Base-by-base conservation (phyloP, 2,329 filamentous ascomycete genomes). In the Ophiostoma sp. region DNA sequence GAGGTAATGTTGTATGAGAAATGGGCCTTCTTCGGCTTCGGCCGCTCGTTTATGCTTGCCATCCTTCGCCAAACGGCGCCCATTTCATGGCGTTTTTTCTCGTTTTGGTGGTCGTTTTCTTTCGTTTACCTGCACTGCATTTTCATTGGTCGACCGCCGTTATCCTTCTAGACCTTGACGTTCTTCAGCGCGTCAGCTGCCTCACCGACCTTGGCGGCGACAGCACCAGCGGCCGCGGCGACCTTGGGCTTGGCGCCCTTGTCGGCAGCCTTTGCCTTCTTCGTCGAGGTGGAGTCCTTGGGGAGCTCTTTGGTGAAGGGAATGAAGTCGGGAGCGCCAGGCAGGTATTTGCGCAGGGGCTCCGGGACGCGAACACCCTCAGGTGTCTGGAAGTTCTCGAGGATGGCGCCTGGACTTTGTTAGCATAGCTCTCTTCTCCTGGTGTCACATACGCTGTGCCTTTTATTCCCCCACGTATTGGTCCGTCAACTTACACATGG, bases 351-450 rank as follows among this genome's bases (percentile, higher is more conserved):
- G 78, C 93, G 89, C 74, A 98, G 87, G 63, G 92, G 91, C 82
- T 95, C 92, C 0, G 95, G 95, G 45, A 97, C 91, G 73, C 88
- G 88, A 78, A 97, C 87, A 76, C 94, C 93, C 86, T 93, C 92
- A 79, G 94, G 91, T 0, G 91, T 96, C 85, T 99, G 96, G 83
- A 95, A 98, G 84, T 98, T 99, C 84, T 99, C 96, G 52, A 99
- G 88, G 59, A 99, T 87, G 81, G 76, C 75, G 45, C 75, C 75
- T 76, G 22, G 0, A 4, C 2, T 11, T 2, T 36, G 73, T 74
- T 55, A 74, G 73, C 52, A 70, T 3, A 9, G 17, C 9, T 36
- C 2, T 39, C 2, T 12, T 12, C 25, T 42, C 59, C 36, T 52
- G 8, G 64, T 70, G 22, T 50, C 59, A 64, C 63, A 50, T 3